These are phyloP conservation scores for Strobilomyces dryophilus DNA, from an alignment of 768 basidiomycete genomes.

Conservation along the genomic window DNA sequence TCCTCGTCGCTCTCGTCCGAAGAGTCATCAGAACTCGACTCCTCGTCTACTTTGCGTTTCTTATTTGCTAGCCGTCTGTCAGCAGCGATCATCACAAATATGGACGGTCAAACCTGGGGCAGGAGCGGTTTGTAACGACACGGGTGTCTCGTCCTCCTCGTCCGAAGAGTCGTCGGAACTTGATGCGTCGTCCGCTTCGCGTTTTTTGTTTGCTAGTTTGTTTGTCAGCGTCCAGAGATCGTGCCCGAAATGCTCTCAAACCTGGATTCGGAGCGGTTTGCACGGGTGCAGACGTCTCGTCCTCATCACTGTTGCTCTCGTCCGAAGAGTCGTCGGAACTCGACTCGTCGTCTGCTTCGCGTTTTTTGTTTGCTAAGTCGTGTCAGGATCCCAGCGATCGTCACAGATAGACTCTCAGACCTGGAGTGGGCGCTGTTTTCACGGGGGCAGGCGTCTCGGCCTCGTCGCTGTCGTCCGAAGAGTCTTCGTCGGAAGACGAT, in stretches of 20 bases:
- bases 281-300: slow-evolving; percentile 31
- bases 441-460: slow-evolving; percentile 31
- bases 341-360: not conserved
- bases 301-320: not conserved
- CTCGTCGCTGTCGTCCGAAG: not conserved
- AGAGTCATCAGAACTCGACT: not conserved
- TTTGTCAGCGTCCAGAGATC: too few relatives aligned
- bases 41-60: too few relatives aligned
- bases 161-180: slow-evolving; percentile 13
- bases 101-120: too few relatives aligned
- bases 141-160: slow-evolving; percentile 5
- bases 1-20: not conserved
- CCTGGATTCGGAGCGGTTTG: slow-evolving; percentile 42
- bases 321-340: slow-evolving; percentile 3
- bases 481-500: too few relatives aligned
- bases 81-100: too few relatives aligned
- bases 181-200: too few relatives aligned
- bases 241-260: too few relatives aligned
- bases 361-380: too few relatives aligned
- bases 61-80: too few relatives aligned
- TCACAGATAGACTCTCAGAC: too few relatives aligned
- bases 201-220: too few relatives aligned
- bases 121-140: slow-evolving; percentile 38
- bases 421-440: slow-evolving; percentile 38
- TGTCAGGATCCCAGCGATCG: too few relatives aligned